Evolutionary conservation across 805 yeast species (phyloP), one percentile per base, ranked within the genome.

Genomic region (Myxozyma udenii): DNA sequence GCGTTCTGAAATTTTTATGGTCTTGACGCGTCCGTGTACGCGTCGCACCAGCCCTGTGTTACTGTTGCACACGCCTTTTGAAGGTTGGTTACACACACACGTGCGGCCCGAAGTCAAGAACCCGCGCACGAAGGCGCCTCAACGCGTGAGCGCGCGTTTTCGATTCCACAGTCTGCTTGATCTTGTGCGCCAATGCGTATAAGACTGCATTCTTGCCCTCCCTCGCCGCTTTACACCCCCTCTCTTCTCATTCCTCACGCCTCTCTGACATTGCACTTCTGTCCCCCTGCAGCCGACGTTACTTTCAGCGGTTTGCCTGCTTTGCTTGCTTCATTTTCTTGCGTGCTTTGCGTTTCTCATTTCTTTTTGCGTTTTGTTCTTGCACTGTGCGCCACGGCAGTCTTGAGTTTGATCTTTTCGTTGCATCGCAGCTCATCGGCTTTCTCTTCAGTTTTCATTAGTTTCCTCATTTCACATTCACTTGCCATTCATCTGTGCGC

Each of bases 221-320:
- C n/a, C n/a, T n/a, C n/a, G n/a, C n/a, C n/a, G n/a, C n/a, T n/a
- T n/a, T n/a, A n/a, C n/a, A n/a, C 53, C 47, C 44, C 48, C 44
- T 30, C 48, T 32, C 19, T 36, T 42, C 35, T 42, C 44, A 37
- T 6, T 35, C 45, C 19, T 22, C 37, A 9, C 2, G 11, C 25
- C 14, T 9, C 18, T 33, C 19, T 36, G n/a, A 26, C 33, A 28
- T 28, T 14, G 33, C 33, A 28, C 43, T 22, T 33, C 23, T n/a
- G 9, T 26, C 50, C n/a, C 44, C n/a, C 16, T 36, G 16, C 26
- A 14, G 9, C 44, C 48, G 9, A 3, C 16, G 9, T 44, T 12
- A 5, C 16, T 30, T 26, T 39, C 22, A n/a, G 28, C 12, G 16
- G 12, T 3, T 24, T 19, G 48, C 26, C 14, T n/a, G n/a, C 23